phyloP scores from a whole-genome alignment of 1,284 basidiomycete genomes.

The Inonotus obliquus region DNA sequence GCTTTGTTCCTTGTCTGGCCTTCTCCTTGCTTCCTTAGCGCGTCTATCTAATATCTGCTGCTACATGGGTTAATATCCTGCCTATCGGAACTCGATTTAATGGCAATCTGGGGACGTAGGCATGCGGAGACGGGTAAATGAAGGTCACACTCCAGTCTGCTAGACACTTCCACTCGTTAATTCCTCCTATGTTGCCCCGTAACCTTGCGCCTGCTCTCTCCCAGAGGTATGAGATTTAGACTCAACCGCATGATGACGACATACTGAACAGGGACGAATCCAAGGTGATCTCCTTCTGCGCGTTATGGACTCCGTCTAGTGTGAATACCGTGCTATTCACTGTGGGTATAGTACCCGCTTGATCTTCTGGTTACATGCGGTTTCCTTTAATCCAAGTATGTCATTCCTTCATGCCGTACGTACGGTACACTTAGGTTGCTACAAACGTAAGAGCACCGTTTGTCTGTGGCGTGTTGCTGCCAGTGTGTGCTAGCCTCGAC shows the following conservation, averaged over 20 bases:
- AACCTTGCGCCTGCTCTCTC: neutral
- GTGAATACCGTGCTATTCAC: too few relatives aligned
- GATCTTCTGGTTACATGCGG: too few relatives aligned
- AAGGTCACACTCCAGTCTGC: neutral
- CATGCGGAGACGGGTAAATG: neutral
- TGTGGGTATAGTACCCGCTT: too few relatives aligned
- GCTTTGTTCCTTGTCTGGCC: neutral
- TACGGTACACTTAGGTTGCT: too few relatives aligned
- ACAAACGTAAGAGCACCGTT: too few relatives aligned
- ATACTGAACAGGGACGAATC: neutral
- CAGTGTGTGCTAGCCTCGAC: too few relatives aligned
- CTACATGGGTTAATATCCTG: neutral
- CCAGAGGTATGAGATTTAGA: too few relatives aligned
- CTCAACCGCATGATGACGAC: neutral
- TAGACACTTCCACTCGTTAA: neutral
- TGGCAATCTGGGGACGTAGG: neutral
- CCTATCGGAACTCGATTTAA: neutral
- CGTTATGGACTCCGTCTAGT: too few relatives aligned
- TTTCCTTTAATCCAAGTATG: too few relatives aligned
- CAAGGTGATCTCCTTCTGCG: neutral
- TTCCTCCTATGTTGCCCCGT: neutral
- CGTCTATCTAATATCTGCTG: conserved; percentile 3
- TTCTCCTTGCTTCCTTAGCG: neutral
- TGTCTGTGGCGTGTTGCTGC: too few relatives aligned
- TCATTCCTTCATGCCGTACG: too few relatives aligned